phyloP scores from a whole-genome alignment of 2,329 filamentous ascomycete species.

The Penicillium italicum region DNA sequence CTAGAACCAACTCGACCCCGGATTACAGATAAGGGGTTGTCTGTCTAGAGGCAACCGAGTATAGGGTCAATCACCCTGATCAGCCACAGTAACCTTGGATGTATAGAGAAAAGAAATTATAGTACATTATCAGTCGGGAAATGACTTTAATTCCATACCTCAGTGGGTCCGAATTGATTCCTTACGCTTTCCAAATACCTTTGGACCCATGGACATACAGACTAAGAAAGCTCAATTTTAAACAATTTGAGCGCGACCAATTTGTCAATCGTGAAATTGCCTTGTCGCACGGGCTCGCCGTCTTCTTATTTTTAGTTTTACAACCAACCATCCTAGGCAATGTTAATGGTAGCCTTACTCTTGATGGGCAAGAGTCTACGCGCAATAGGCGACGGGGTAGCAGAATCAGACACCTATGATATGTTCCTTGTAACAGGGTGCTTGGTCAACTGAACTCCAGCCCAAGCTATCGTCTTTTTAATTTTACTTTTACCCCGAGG shows the following conservation, averaged over 20 bases:
- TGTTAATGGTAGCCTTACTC: constrained; percentile 60
- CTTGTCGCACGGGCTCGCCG: constrained; percentile 52
- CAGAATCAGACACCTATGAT: neutral
- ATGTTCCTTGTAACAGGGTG: neutral
- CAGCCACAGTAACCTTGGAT: neutral
- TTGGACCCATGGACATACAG: constrained; percentile 15
- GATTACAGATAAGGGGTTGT: neutral
- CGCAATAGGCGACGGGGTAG: neutral
- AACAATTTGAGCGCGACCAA: constrained; percentile 37
- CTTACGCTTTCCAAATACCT: neutral
- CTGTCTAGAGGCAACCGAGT: neutral
- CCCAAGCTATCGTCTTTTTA: neutral
- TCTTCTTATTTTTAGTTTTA: constrained; percentile 54
- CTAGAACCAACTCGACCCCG: neutral
- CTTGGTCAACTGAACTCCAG: neutral
- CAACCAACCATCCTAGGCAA: constrained; percentile 60
- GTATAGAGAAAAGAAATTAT: too few relatives aligned
- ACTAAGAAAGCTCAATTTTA: constrained; percentile 26
- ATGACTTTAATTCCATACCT: too few relatives aligned
- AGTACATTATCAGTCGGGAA: neutral
- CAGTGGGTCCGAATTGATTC: neutral
- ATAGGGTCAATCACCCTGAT: neutral
- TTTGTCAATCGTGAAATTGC: constrained; percentile 56
- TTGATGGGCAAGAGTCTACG: constrained; percentile 54
- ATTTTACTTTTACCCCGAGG: too few relatives aligned